Evolutionary conservation across 2,329 filamentous ascomycete species (phyloP).

Genomic region (Aspergillus sp.): DNA sequence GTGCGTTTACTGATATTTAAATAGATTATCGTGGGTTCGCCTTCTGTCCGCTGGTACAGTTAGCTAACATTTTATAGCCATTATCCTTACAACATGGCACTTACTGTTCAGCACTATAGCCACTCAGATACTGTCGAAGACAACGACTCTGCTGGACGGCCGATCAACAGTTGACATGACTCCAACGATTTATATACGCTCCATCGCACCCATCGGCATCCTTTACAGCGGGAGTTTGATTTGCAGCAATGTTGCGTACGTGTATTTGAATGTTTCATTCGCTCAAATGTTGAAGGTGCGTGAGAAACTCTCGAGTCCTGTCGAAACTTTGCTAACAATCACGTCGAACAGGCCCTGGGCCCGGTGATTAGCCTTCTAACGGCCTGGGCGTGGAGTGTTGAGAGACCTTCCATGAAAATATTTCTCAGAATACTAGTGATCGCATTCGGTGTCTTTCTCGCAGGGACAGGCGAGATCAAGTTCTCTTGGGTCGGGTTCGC

Average conservation of each 20-base stretch:
- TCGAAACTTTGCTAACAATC: neutral
- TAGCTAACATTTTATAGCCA: constrained; percentile 27
- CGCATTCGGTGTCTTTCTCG: constrained; percentile 85
- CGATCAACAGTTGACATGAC: constrained; percentile 95
- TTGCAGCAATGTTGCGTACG: constrained; percentile 89
- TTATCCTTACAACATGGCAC: constrained; percentile 88
- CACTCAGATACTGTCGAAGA: constrained; percentile 86
- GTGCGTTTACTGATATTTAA: neutral
- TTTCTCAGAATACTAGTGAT: constrained; percentile 90
- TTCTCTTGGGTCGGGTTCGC: constrained; percentile 64
- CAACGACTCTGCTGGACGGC: constrained; percentile 81
- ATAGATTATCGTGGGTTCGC: constrained; percentile 16
- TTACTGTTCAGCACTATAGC: constrained; percentile 83
- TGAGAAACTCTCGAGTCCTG: neutral
- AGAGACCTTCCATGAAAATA: constrained; percentile 74
- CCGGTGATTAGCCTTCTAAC: constrained; percentile 86
- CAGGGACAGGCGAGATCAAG: constrained; percentile 87
- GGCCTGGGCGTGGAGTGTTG: constrained; percentile 78
- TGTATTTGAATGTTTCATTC: constrained; percentile 90
- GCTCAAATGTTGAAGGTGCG: constrained; percentile 96
- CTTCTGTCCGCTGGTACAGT: neutral
- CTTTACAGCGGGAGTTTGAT: constrained; percentile 95
- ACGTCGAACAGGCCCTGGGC: constrained; percentile 70
- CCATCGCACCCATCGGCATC: constrained; percentile 88
- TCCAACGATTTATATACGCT: constrained; percentile 79